phyloP scores from a whole-genome alignment of 2,329 filamentous ascomycete species.

The Curvularia spicifera region DNA sequence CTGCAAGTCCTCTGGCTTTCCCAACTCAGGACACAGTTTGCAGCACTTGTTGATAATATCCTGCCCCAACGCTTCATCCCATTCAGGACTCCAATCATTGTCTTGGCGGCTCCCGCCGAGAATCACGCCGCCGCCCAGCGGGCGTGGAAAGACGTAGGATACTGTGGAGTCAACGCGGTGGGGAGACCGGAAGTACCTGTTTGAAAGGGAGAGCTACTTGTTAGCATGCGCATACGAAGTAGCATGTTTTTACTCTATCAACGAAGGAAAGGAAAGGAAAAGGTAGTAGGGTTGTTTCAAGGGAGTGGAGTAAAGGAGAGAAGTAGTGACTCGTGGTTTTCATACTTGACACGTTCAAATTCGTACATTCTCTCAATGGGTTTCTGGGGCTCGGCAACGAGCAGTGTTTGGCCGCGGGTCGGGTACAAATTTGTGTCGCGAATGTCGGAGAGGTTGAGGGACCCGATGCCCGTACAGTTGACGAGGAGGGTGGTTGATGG shows the following conservation, averaged over 20 bases:
- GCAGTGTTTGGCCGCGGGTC: constrained; percentile 77
- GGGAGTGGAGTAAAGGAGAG: not conserved
- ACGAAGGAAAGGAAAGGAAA: no score
- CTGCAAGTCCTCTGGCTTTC: constrained; percentile 73
- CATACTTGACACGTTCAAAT: constrained; percentile 10
- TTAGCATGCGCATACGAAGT: not conserved
- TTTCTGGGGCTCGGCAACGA: constrained; percentile 63
- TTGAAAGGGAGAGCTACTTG: not conserved
- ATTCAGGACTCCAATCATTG: constrained; percentile 78
- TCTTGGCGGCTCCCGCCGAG: constrained; percentile 84
- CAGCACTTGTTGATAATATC: constrained; percentile 83
- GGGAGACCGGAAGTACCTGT: constrained; percentile 50
- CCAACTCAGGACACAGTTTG: constrained; percentile 68
- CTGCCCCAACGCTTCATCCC: constrained; percentile 76
- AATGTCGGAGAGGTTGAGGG: constrained; percentile 81
- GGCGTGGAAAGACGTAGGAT: constrained; percentile 55
- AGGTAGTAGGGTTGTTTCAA: not conserved
- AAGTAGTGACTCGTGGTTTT: constrained; percentile 13
- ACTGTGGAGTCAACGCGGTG: constrained; percentile 52
- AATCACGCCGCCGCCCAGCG: constrained; percentile 76
- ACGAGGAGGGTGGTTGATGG: constrained; percentile 73
- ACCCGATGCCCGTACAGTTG: constrained; percentile 83
- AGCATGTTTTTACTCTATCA: no score
- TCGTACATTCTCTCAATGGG: constrained; percentile 51
- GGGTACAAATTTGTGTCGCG: constrained; percentile 75